phyloP scores from a whole-genome alignment of 805 yeast species.

The Tetrapisispora nanseiensis region DNA sequence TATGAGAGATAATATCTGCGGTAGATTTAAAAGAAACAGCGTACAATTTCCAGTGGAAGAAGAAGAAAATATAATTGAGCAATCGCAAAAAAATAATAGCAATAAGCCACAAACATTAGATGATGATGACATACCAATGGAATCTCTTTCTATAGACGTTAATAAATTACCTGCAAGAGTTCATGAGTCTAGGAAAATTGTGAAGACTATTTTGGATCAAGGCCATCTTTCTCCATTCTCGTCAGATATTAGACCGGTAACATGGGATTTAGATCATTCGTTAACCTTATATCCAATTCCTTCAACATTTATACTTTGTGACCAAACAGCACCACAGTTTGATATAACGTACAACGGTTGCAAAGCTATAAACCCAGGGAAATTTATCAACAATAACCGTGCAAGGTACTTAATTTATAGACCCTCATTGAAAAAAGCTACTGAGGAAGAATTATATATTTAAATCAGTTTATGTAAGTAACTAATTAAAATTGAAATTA shows the following conservation, averaged over 20 bases:
- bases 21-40: constrained; percentile 61
- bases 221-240: constrained; percentile 80
- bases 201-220: constrained; percentile 77
- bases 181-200: constrained; percentile 56
- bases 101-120: constrained; percentile 20
- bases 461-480: constrained; percentile 9
- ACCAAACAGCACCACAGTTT: constrained; percentile 59
- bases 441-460: constrained; percentile 38
- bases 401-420: constrained; percentile 66
- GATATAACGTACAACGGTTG: constrained; percentile 78
- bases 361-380: constrained; percentile 63
- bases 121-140: constrained; percentile 11
- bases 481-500: neutral
- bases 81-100: constrained; percentile 10
- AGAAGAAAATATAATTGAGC: constrained; percentile 16
- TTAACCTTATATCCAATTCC: constrained; percentile 76
- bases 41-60: constrained; percentile 40
- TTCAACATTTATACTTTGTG: constrained; percentile 50
- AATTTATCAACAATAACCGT: constrained; percentile 38
- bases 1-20: constrained; percentile 62
- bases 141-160: constrained; percentile 24
- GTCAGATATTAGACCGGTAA: constrained; percentile 46
- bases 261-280: constrained; percentile 60
- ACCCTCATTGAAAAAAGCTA: constrained; percentile 47
- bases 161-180: constrained; percentile 38